A percentile compares a stretch with the other conserved stretches of the same genome.
These are phyloP conservation scores for Akanthomyces muscarius DNA, from an alignment of 2,329 filamentous ascomycete genomes.

Conservation along the genomic window DNA sequence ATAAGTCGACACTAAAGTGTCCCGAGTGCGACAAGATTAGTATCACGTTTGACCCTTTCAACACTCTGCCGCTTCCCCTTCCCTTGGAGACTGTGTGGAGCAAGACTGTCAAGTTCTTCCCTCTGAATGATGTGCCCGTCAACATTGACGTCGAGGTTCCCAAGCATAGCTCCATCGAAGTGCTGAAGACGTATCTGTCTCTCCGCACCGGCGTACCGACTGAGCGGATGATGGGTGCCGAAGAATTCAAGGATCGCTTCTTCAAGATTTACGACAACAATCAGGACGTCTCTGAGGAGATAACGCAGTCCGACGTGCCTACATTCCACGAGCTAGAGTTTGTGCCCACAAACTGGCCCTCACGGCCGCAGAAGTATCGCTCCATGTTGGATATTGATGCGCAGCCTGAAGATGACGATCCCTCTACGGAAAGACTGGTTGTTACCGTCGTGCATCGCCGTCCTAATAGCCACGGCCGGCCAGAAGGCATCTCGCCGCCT, in stretches of 20 bases:
- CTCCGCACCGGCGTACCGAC: slow-evolving; percentile 60
- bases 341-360: slow-evolving; percentile 72
- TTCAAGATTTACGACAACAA: slow-evolving; percentile 80
- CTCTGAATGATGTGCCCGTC: slow-evolving; percentile 67
- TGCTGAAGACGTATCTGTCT: slow-evolving; percentile 68
- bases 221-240: slow-evolving; percentile 69
- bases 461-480: slow-evolving; percentile 29
- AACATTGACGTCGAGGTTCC: slow-evolving; percentile 74
- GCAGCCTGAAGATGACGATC: slow-evolving; percentile 52
- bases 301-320: slow-evolving; percentile 60
- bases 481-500: slow-evolving; percentile 41
- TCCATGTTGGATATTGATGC: slow-evolving; percentile 48
- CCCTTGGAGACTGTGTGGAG: slow-evolving; percentile 82
- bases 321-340: slow-evolving; percentile 74
- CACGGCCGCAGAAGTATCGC: slow-evolving; percentile 42
- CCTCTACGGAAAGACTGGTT: slow-evolving; percentile 61
- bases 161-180: slow-evolving; percentile 66
- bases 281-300: slow-evolving; percentile 65
- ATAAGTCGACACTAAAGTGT: slow-evolving; percentile 95
- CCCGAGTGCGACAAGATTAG: slow-evolving; percentile 90
- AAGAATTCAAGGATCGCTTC: slow-evolving; percentile 79
- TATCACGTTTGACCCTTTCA: slow-evolving; percentile 98
- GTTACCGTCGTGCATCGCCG: slow-evolving; percentile 67
- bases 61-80: slow-evolving; percentile 84
- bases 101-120: slow-evolving; percentile 71